These are phyloP conservation scores for Eucalyptus sp. DNA, from an alignment of 345 rosid species.

Conservation along the genomic window DNA sequence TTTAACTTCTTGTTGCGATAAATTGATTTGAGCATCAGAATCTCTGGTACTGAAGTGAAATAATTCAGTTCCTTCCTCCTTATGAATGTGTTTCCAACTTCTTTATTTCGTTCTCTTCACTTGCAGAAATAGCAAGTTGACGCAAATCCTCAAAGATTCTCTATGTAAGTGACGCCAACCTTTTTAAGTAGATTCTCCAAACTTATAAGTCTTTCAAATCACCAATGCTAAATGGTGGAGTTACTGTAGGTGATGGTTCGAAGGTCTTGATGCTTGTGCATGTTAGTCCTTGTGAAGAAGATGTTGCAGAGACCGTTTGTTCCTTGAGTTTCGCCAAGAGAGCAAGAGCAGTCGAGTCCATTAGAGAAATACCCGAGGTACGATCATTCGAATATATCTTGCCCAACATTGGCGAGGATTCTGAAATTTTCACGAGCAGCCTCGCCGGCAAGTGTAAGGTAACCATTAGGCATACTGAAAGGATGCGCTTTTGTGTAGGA, in stretches of 20 bases:
- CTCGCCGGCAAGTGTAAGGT: background rate
- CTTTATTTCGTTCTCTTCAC: background rate
- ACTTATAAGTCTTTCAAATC: background rate
- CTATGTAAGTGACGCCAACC: slow-evolving; percentile 29
- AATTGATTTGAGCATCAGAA: background rate
- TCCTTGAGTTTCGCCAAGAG: slow-evolving; percentile 78
- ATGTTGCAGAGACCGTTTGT: slow-evolving; percentile 71
- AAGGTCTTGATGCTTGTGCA: slow-evolving; percentile 92
- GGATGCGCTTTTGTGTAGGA: slow-evolving; percentile 24
- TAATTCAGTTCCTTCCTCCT: background rate
- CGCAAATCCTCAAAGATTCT: slow-evolving; percentile 95
- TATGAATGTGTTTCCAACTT: background rate
- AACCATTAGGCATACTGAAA: background rate
- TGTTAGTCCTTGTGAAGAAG: slow-evolving; percentile 69
- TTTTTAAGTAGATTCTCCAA: background rate
- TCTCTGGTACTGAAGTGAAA: background rate
- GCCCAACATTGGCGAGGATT: background rate
- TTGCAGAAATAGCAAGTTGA: slow-evolving; percentile 96
- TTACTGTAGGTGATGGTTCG: slow-evolving; percentile 42
- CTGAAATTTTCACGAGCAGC: background rate
- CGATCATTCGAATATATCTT: background rate
- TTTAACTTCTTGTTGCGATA: background rate
- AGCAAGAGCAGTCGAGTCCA: slow-evolving; percentile 66
- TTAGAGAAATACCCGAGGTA: slow-evolving; percentile 52
- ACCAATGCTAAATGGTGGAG: background rate